Evolutionary conservation across 148 eudicot species (phyloP).

Genomic region (Cornus controversa): DNA sequence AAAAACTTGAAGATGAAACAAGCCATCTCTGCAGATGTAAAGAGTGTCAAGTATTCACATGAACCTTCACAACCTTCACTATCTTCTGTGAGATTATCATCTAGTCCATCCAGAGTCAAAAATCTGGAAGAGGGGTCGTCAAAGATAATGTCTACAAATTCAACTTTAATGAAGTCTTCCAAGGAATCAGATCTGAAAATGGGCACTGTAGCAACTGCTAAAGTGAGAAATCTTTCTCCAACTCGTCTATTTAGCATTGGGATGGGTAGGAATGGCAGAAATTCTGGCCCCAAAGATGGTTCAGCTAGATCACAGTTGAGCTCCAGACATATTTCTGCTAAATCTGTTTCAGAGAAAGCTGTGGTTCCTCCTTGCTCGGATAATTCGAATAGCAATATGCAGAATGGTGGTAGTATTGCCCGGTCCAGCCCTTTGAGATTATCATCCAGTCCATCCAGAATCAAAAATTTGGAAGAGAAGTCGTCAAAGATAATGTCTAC

Average conservation of each 20-base stretch:
- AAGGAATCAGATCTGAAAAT: constrained; percentile 26
- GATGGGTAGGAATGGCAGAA: constrained; percentile 46
- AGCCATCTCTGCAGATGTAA: not conserved
- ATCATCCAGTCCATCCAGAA: constrained; percentile 34
- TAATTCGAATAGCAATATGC: constrained; percentile 31
- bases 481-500: constrained; percentile 23
- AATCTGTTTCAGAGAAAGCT: constrained; percentile 32
- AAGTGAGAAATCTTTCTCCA: constrained; percentile 61
- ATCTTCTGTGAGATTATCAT: constrained; percentile 27
- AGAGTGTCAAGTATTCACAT: constrained; percentile 20
- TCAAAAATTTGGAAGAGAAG: constrained; percentile 38
- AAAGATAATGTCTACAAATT: constrained; percentile 24
- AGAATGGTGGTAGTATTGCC: constrained; percentile 29
- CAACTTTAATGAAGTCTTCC: constrained; percentile 22
- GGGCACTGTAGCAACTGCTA: constrained; percentile 27
- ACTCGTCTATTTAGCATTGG: constrained; percentile 57
- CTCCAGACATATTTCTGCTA: constrained; percentile 30
- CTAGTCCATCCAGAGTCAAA: constrained; percentile 38
- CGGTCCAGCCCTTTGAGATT: constrained; percentile 52
- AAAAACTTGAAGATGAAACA: too few relatives aligned
- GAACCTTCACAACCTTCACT: constrained; percentile 20
- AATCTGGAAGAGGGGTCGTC: constrained; percentile 35
- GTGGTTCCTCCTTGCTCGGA: constrained; percentile 24
- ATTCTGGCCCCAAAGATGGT: constrained; percentile 43
- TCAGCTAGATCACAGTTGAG: constrained; percentile 35